Conservation (phyloP, 1,284 basidiomycete genomes). For the Rhodotorula sp. region DNA sequence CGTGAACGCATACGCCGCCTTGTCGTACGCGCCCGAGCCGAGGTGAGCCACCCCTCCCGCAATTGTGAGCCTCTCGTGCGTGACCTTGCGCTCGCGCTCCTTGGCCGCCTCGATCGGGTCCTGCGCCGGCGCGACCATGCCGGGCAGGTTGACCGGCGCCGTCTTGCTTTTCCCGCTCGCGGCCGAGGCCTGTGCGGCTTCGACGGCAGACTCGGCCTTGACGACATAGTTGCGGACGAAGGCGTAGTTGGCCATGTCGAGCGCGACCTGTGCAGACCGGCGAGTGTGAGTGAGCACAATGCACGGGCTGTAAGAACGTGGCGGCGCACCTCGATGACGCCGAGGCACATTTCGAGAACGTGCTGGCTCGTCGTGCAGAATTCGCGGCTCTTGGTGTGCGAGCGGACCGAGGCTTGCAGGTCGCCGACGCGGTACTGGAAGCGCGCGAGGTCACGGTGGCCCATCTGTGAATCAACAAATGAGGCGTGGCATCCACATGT, state of each 20-base stretch:
- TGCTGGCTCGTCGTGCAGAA: conserved; percentile 81
- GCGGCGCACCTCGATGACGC: conserved; percentile 67
- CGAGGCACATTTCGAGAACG: conserved; percentile 80
- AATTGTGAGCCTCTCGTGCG: conserved; percentile 75
- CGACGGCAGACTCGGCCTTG: conserved; percentile 85
- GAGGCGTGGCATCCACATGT: neutral
- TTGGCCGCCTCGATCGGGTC: conserved; percentile 39
- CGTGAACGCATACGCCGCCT: conserved; percentile 67
- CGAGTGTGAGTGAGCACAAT: no score
- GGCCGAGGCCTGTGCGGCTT: conserved; percentile 57
- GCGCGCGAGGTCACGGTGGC: conserved; percentile 76
- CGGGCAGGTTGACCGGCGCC: conserved; percentile 40
- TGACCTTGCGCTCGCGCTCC: conserved; percentile 47
- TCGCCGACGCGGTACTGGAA: conserved; percentile 72
- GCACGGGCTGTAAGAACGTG: neutral
- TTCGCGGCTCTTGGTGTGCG: conserved; percentile 80
- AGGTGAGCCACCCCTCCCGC: conserved; percentile 72
- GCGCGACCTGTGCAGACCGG: conserved; percentile 61
- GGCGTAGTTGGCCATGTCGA: conserved; percentile 77
- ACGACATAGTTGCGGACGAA: conserved; percentile 82
- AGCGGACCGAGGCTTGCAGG: conserved; percentile 66
- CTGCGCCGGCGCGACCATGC: conserved; percentile 43
- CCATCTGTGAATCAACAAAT: conserved; percentile 61
- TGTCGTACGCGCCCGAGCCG: conserved; percentile 69
- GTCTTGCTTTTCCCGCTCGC: conserved; percentile 35